These are phyloP conservation scores for Eustoma russellianum DNA, from an alignment of 257 asterid genomes.

Conservation along the genomic window DNA sequence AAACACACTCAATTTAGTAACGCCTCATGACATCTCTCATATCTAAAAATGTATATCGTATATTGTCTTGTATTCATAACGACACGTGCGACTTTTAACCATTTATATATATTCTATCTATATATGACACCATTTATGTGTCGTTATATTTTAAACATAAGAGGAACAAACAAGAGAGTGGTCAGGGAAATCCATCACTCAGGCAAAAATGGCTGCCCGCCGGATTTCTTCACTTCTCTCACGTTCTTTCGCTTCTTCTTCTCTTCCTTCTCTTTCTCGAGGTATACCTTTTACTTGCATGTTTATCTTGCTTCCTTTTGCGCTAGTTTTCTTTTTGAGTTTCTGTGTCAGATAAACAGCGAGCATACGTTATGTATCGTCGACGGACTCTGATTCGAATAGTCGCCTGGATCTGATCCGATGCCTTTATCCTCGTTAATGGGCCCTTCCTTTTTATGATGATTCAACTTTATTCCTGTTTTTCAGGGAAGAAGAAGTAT, in stretches of 20 bases:
- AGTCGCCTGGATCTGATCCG: conserved; percentile 1
- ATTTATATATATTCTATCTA: no score
- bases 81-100: no score
- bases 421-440: background rate
- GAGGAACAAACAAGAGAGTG: no score
- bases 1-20: no score
- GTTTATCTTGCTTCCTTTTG: background rate
- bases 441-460: background rate
- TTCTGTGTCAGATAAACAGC: background rate
- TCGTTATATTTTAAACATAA: no score
- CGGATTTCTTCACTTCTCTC: conserved; percentile 55
- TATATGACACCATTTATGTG: no score
- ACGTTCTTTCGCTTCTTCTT: conserved; percentile 25
- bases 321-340: background rate
- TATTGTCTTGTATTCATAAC: no score
- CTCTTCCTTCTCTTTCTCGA: conserved; percentile 13
- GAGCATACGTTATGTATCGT: no score
- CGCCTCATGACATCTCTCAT: no score
- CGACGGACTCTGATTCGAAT: background rate
- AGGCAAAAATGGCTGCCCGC: conserved; percentile 49
- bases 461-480: background rate
- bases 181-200: no score
- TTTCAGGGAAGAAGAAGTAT: background rate
- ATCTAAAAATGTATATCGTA: no score
- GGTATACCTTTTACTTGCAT: conserved; percentile 8